phyloP scores from a whole-genome alignment of 495 filamentous ascomycete genomes.

The Xylaria cubensis region DNA sequence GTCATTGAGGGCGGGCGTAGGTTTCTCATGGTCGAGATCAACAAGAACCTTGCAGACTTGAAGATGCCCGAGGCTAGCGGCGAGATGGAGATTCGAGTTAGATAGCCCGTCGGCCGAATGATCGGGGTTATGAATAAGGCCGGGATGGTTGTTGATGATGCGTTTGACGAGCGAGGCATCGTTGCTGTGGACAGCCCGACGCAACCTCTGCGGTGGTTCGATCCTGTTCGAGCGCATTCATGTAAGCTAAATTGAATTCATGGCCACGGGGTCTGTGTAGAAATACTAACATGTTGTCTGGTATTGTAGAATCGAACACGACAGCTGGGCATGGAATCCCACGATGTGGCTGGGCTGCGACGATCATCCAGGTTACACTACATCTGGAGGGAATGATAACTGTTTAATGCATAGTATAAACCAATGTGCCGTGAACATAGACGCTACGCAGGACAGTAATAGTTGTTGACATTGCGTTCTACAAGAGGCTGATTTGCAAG shows the following conservation, averaged over 20 bases:
- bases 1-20: conserved; percentile 69
- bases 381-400: neutral
- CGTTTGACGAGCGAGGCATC: conserved; percentile 74
- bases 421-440: neutral
- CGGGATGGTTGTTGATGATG: conserved; percentile 72
- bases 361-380: neutral
- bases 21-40: conserved; percentile 61
- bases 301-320: neutral
- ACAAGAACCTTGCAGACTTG: conserved; percentile 64
- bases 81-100: conserved; percentile 81
- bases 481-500: neutral
- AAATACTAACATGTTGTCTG: neutral
- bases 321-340: neutral
- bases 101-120: conserved; percentile 56
- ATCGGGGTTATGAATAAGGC: conserved; percentile 75
- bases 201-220: conserved; percentile 68
- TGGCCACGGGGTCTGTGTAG: neutral
- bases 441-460: too few relatives aligned
- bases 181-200: conserved; percentile 73
- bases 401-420: too few relatives aligned
- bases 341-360: neutral
- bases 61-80: conserved; percentile 70
- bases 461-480: neutral
- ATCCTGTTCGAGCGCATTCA: conserved; percentile 55
- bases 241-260: neutral